Evolutionary conservation across 2,329 filamentous ascomycete species (phyloP).

Genomic region (Lasiodiplodia theobromae): DNA sequence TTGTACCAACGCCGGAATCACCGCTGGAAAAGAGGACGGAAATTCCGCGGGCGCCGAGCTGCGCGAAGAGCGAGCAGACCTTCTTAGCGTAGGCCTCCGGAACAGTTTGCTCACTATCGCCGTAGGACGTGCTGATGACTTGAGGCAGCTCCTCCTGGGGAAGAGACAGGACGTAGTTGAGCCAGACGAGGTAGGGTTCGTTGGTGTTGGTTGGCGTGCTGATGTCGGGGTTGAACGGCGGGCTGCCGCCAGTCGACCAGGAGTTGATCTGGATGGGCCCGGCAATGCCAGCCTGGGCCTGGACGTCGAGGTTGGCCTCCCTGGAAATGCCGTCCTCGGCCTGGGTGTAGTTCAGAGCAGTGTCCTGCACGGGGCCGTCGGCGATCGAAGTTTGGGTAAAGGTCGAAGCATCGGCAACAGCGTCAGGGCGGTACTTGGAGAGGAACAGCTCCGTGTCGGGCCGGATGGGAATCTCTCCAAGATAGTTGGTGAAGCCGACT

Average conservation of each 20-base stretch:
- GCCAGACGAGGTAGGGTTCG: constrained; percentile 65
- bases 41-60: constrained; percentile 55
- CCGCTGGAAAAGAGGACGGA: constrained; percentile 59
- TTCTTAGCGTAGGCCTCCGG: constrained; percentile 66
- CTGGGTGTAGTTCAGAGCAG: not conserved
- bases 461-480: constrained; percentile 59
- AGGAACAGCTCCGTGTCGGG: constrained; percentile 59
- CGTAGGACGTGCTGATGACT: constrained; percentile 72
- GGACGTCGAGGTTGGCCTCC: constrained; percentile 67
- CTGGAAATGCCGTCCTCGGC: constrained; percentile 48
- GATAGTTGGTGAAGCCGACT: constrained; percentile 61
- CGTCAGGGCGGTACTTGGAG: constrained; percentile 61
- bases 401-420: constrained; percentile 54
- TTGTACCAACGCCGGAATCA: constrained; percentile 52
- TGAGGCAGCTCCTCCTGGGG: constrained; percentile 64
- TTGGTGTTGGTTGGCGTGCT: constrained; percentile 36
- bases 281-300: constrained; percentile 65
- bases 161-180: constrained; percentile 65
- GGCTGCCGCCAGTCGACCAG: constrained; percentile 65
- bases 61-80: constrained; percentile 69
- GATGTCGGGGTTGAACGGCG: constrained; percentile 57
- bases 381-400: constrained; percentile 48
- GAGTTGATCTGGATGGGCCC: constrained; percentile 62
- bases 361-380: constrained; percentile 35
- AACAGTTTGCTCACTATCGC: constrained; percentile 70